These are phyloP conservation scores for Leucosporidium creatinivorum DNA, from an alignment of 768 basidiomycete genomes.

Conservation along the genomic window DNA sequence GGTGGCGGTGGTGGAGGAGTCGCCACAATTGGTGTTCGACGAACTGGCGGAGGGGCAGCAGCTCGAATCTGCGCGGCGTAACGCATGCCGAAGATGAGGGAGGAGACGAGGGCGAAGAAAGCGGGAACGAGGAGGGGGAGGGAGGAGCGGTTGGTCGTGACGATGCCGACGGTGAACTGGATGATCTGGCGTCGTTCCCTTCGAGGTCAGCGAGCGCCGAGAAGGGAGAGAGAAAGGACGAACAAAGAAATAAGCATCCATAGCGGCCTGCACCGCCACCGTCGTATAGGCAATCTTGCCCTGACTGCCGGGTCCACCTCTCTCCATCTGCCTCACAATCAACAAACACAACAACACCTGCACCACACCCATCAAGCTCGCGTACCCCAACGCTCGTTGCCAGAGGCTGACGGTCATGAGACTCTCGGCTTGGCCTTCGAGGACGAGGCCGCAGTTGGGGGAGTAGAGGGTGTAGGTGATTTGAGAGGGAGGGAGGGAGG, in stretches of 20 bases:
- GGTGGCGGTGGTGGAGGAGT: conserved; percentile 3
- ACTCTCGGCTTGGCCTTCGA: conserved; percentile 18
- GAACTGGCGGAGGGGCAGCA: not conserved
- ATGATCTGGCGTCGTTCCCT: conserved; percentile 8
- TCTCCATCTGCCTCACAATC: conserved; percentile 35
- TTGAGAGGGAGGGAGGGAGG: conserved; percentile 12
- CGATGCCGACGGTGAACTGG: conserved; percentile 24
- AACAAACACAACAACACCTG: conserved; percentile 16
- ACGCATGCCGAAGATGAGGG: conserved; percentile 35
- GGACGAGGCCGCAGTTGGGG: conserved; percentile 31
- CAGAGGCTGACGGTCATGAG: conserved; percentile 27
- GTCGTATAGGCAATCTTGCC: conserved; percentile 16
- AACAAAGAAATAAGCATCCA: conserved; percentile 34
- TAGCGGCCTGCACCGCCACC: conserved; percentile 23
- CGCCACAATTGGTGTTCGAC: not conserved
- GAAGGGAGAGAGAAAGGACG: conserved; percentile 4
- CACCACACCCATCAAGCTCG: conserved; percentile 14
- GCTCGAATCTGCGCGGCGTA: conserved; percentile 33
- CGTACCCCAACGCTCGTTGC: conserved; percentile 21
- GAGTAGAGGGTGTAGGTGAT: conserved; percentile 30
- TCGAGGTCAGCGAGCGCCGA: not conserved
- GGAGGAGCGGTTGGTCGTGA: conserved; percentile 26
- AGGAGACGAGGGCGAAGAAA: conserved; percentile 34
- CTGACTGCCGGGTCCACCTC: not conserved
- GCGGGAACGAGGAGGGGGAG: conserved; percentile 28